Base-by-base conservation (phyloP, 2,329 filamentous ascomycete genomes). In the Aspergillaceae sp. region DNA sequence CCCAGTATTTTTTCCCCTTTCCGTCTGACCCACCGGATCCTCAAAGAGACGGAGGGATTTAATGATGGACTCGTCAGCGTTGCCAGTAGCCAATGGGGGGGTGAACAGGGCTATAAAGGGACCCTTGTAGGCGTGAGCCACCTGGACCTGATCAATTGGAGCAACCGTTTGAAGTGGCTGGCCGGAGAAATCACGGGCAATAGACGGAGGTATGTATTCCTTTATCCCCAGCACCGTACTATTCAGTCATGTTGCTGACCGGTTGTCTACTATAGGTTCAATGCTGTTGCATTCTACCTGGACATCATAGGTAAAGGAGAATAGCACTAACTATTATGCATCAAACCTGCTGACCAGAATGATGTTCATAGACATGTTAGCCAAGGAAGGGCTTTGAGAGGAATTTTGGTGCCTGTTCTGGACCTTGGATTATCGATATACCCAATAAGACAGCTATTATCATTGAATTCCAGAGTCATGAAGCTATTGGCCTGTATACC, bases 131-230 rank as follows among this genome's bases (percentile, higher is more conserved):
- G 76, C 3, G 79, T 82, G 48, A 81, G 75, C 59, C 80, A 83
- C 64, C 60, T 83, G 41, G 79, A 83, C 54, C 58, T 83, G 50
- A 83, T 83, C 62, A 83, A 83, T 54, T 83, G 80, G 80, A 80
- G 77, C 29, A 83, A 82, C 51, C 68, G 78, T 29, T 55, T 82
- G 34, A 75, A 80, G 53, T 80, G 76, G 75, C 69, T 77, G 47
- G 68, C 78, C 42, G 79, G 76, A 59, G 69, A 74, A 48, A 56
- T 82, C 44, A 76, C 74, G 2, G 76, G 79, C 3, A 74, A 74
- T 48, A 75, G 74, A 60, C 67, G 71, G 54, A 78, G 74, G 73
- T 78, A 43, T 49, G 69, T 32, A 42, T 35, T 27, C n/a, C 29
- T 40, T 38, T 19, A 19, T 26, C 29, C 36, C 36, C 32, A 29